Conservation (phyloP, 768 basidiomycete genomes). For the Auricularia auricula-judae region DNA sequence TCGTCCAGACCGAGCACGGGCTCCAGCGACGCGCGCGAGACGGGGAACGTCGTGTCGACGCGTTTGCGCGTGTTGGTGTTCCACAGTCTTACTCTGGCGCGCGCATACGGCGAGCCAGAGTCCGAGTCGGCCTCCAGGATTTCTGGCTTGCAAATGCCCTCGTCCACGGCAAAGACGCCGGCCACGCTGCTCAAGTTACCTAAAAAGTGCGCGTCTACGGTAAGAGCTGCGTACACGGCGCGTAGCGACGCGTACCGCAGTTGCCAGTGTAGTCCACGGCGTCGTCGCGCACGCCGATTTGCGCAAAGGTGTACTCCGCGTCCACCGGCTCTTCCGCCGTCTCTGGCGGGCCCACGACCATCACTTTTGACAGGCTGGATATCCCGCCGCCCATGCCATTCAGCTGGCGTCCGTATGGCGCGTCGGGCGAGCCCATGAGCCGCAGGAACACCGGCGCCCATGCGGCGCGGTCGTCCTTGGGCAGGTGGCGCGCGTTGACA, state of each 20-base stretch:
- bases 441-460: slow-evolving; percentile 58
- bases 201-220: not conserved
- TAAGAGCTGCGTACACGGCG: not conserved
- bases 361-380: slow-evolving; percentile 65
- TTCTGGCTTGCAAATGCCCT: slow-evolving; percentile 34
- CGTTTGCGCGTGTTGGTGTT: slow-evolving; percentile 66
- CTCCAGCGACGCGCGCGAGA: slow-evolving; percentile 17
- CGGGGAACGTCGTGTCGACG: slow-evolving; percentile 62
- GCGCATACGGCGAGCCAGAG: slow-evolving; percentile 7
- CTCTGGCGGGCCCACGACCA: slow-evolving; percentile 46
- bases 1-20: slow-evolving; percentile 38
- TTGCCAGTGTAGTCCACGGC: slow-evolving; percentile 60
- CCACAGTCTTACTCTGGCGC: slow-evolving; percentile 41
- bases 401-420: slow-evolving; percentile 53
- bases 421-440: slow-evolving; percentile 77
- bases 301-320: slow-evolving; percentile 61
- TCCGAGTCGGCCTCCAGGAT: not conserved
- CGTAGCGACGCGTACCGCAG: slow-evolving; percentile 27
- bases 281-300: slow-evolving; percentile 42
- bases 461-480: slow-evolving; percentile 28
- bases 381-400: slow-evolving; percentile 78
- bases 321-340: slow-evolving; percentile 36
- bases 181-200: slow-evolving; percentile 62
- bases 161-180: slow-evolving; percentile 62
- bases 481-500: slow-evolving; percentile 42